Base-by-base conservation (phyloP, 1,284 basidiomycete species). In the Volvariella volvacea region DNA sequence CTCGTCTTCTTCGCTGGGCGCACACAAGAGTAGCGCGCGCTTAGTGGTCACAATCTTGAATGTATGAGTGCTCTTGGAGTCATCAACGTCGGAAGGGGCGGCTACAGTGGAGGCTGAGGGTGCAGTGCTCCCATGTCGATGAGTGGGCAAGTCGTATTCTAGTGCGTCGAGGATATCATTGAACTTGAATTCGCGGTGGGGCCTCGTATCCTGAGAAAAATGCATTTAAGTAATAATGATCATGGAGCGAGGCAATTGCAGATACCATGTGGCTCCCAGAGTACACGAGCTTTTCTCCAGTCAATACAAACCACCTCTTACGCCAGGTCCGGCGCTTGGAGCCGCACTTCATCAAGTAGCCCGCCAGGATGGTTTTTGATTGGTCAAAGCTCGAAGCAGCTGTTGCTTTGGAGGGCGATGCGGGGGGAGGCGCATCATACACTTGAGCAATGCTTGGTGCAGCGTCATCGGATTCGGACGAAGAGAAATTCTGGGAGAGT, bases 21-120 rank as follows among this genome's bases (percentile, higher is more conserved):
- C 96, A 56, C 93, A 97, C 16, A 98, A 73, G 47, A 97, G 66
- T 50, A 92, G 74, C 17, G 88, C 86, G 45, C 92, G 79, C 64
- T 95, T 94, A 47, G 92, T 93, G 22, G 93, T 98, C 54, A 99
- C 88, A 49, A 99, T 88, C 67, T 96, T 92, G 80, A 99, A 97
- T 42, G 88, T 90, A 60, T 77, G 71, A 6, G 66, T 58, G 25
- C 60, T 64, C 43, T 67, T 62, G 17, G 56, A 57, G 14, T 69
- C 66, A n/a, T 72, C 72, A 4, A 56, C 62, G 28, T 72, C 73
- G 6, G 66, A 53, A 15, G 49, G 51, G 14, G 64, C 53, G 60
- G 63, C 17, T 64, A 63, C 28, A 63, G 61, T 6, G 66, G 61
- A 22, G 63, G 54, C 12, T 68, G 63, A 2, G 66, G 63, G 28